Base-by-base conservation (phyloP, 805 yeast species). In the Nematodospora valgi region DNA sequence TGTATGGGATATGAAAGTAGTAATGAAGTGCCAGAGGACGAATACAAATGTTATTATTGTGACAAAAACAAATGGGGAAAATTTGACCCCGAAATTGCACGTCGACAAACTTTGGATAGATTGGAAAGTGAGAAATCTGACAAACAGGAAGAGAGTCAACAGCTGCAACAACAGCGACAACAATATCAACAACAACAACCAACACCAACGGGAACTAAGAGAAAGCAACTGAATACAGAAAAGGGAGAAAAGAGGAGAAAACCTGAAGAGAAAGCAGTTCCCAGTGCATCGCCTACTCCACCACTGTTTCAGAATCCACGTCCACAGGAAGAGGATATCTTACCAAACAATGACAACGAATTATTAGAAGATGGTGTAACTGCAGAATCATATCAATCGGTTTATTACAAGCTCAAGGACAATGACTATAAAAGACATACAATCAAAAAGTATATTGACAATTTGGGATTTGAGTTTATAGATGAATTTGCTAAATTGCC, bases 1-100 rank as follows among this genome's bases (percentile, higher is more conserved):
- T 89, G 98, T 59, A 86, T 87, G 76, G 83, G 82, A 6, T 86
- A 85, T 38, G 68, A 68, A 29, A 75, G 80, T 29, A 77, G 75
- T 39, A 82, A 76, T 25, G 80, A 83, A 32, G 94, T 80, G 0
- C 96, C 96, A 0, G 96, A 87, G 37, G 78, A 77, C 35, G 70
- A 61, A 38, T 89, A 84, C 53, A 65, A 76, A 19, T 89, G 98
- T 53, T 85, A 84, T 51, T 70, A 70, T 30, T 89, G 98, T 61
- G 82, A 81, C 38, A 54, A 62, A 30, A 38, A 44, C 16, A 63
- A 67, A 37, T 59, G 70, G 67, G 65, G 65, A 4, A 57, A 59
- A 32, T 65, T 77, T 26, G 68, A 74, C 43, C 57, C 73, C 0
- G 57, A 52, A 14, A 32, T 26, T 16, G 64, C 70, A 44, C 47